Evolutionary conservation across 345 rosid genomes (phyloP).

Genomic region (Citrus sp.): DNA sequence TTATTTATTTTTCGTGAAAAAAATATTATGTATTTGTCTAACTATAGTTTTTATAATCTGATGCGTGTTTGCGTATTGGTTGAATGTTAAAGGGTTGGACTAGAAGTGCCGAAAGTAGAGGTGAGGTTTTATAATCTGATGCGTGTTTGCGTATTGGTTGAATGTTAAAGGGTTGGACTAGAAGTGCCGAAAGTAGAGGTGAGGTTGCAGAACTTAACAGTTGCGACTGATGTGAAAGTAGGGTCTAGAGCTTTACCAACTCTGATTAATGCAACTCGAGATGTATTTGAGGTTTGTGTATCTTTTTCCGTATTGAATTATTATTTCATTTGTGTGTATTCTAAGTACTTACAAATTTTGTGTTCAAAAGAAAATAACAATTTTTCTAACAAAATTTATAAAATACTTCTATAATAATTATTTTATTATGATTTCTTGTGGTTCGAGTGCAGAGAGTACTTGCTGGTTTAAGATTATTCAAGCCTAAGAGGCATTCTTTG

Average conservation of each 20-base stretch:
- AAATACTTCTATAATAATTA: too few species aligned
- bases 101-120: slow-evolving; percentile 71
- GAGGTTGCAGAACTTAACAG: slow-evolving; percentile 58
- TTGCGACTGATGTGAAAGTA: slow-evolving; percentile 56
- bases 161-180: slow-evolving; percentile 61
- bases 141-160: slow-evolving; percentile 1
- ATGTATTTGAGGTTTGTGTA: slow-evolving; percentile 53
- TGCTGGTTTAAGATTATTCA: slow-evolving; percentile 39
- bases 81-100: slow-evolving; percentile 61
- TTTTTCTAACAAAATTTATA: too few species aligned
- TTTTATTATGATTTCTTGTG: background rate
- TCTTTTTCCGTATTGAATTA: background rate
- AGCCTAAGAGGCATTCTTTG: slow-evolving; percentile 40
- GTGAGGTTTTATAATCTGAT: slow-evolving; percentile 39
- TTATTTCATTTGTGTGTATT: background rate
- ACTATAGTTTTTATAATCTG: too few species aligned
- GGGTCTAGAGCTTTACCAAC: slow-evolving; percentile 89
- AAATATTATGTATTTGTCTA: too few species aligned
- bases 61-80: too few species aligned
- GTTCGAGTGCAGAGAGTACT: slow-evolving; percentile 38
- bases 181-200: slow-evolving; percentile 75
- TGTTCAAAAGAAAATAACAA: too few species aligned
- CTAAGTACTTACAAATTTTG: background rate
- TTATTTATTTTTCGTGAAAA: too few species aligned
- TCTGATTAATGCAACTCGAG: slow-evolving; percentile 59